Evolutionary conservation across 169 alveolate genomes (phyloP), one percentile per base, ranked within the genome.

Genomic region (Eimeria acervulina): DNA sequence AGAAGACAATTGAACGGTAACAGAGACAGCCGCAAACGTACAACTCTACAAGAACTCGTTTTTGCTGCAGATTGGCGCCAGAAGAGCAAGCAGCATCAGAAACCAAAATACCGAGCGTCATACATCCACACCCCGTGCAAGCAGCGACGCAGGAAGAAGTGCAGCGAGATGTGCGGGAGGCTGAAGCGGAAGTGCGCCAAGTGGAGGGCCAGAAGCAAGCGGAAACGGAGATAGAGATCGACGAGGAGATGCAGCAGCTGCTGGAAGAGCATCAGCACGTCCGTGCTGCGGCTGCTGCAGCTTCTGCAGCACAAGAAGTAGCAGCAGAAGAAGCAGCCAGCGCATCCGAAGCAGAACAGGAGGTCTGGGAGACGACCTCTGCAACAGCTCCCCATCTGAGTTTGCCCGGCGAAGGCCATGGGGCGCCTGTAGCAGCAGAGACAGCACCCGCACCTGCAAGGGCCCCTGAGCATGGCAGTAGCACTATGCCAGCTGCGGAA

Each of bases 161-260:
- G 21, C 61, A 55, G 31, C 31, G 36, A 10, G 92, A 84, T 19
- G 44, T 84, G 78, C 92, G n/a, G 17, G 92, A 36, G 31, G 92
- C 92, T 23, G 92, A 84, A 42, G 92, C 31, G 31, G 92, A 84
- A 21, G 92, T 55, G 55, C 78, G 92, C 59, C 40, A 84, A 42
- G 74, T 8, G 36, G 92, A 84, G 33, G 36, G 7, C 59, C 74
- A 40, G 31, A 1, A 51, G 38, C 55, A 51, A 21, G 78, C 33
- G 23, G 92, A 84, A 33, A 13, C 66, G 17, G 78, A 84, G n/a
- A 31, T 3, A 33, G 92, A 84, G 42, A 55, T 84, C 31, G 80
- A 84, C 5, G 76, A 31, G 12, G 92, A 84, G 42, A 33, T 84
- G 74, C 92, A 51, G 21, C 78, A 51, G 26, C 74, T 84, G 78